Base-by-base conservation (phyloP, 2,329 filamentous ascomycete species). In the Fusarium algeriense region DNA sequence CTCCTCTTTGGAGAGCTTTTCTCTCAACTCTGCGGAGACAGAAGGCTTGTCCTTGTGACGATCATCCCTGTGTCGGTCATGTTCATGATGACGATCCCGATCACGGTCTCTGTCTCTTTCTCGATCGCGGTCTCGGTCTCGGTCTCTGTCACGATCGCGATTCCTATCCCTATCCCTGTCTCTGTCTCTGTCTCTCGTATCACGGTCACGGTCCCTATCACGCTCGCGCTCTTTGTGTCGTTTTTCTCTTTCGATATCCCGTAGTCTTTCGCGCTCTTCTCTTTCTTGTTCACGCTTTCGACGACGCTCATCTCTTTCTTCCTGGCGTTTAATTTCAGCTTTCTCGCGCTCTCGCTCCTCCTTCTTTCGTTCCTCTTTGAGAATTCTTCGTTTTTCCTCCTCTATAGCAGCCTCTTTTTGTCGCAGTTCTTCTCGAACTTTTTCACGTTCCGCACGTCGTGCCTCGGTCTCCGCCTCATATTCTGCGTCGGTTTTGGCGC, bases 401-500 rank as follows among this genome's bases (percentile, higher is more conserved):
- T 91, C 86, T 37, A 89, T 87, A 59, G 88, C 87, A 23, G 85
- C 84, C 69, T 91, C 88, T 70, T 89, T 87, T 46, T 84, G 85
- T 56, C 87, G 84, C 20, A 90, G 82, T 72, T 91, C 88, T 49
- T 90, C 87, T 59, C 90, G 85, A 13, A 90, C 83, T 37, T 85
- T 86, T 67, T 91, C 89, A 14, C 92, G 88, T 59, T 90, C 88
- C 12, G 85, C 84, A 37, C 87, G 84, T 53, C 90, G 88, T 10
- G 83, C 84, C 13, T 88, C 86, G 4, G 90, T 91, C 64, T 93
- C 92, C 49, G 86, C 86, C 3, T 88, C 90, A 78, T 94, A 95
- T 52, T 92, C 90, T 60, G 91, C 88, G 73, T 95, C 92, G 2
- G 90, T 92, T 79, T 93, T 94, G 50, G 88, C 84, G 20, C 93